Conservation (phyloP, 257 asterid species). For the Primulina eburnea region DNA sequence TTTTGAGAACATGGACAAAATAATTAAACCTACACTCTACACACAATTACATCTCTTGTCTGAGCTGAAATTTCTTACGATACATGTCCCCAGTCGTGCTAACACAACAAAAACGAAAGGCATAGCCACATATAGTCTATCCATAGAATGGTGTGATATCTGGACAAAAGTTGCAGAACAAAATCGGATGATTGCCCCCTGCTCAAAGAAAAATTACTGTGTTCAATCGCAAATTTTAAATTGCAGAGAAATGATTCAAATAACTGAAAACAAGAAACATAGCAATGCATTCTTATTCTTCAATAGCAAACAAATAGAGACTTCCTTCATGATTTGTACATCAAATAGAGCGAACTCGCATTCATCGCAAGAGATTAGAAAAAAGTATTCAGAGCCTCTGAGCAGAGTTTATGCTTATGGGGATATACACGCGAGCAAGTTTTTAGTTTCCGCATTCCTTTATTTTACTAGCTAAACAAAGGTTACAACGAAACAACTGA, state of each 20-base stretch:
- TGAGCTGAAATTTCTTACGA: neutral
- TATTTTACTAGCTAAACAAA: conserved; percentile 1
- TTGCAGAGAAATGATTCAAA: neutral
- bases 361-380: neutral
- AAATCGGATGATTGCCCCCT: neutral
- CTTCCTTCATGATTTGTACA: conserved; percentile 2
- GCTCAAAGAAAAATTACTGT: neutral
- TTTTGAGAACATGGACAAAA: neutral
- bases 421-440: neutral
- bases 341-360: neutral
- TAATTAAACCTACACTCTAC: neutral
- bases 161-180: neutral
- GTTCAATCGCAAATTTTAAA: neutral
- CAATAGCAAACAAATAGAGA: neutral
- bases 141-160: neutral
- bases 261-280: neutral
- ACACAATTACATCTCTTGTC: neutral
- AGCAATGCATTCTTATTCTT: neutral
- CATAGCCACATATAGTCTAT: neutral
- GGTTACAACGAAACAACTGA: neutral
- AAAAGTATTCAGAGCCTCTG: conserved; percentile 1
- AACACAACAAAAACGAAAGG: neutral
- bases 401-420: conserved; percentile 4
- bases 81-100: neutral
- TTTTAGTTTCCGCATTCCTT: neutral